Evolutionary conservation across 2,329 filamentous ascomycete species (phyloP).

Genomic region (Neonectria sp.): DNA sequence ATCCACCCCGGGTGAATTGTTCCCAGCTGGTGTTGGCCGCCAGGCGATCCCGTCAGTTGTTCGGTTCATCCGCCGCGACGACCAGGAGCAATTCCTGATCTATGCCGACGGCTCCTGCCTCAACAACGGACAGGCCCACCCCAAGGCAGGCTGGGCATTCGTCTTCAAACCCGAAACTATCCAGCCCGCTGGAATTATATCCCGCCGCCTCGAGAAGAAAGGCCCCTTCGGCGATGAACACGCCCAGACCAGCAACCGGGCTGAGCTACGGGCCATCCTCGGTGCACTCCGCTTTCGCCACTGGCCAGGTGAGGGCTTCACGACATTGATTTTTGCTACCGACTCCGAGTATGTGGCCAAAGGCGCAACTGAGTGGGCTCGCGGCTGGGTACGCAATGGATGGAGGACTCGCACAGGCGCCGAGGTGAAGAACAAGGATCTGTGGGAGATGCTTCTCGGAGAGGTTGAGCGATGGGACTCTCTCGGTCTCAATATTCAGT

Average conservation of each 20-base stretch:
- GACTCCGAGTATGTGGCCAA: constrained; percentile 32
- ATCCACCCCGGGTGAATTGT: constrained; percentile 22
- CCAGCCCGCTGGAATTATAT: neutral
- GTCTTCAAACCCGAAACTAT: constrained; percentile 37
- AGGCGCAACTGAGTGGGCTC: constrained; percentile 28
- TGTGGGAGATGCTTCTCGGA: constrained; percentile 65
- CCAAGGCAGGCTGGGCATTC: constrained; percentile 59
- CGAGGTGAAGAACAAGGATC: constrained; percentile 64
- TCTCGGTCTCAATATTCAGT: constrained; percentile 54
- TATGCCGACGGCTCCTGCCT: constrained; percentile 63
- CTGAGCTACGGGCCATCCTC: constrained; percentile 33
- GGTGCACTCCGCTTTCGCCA: constrained; percentile 18
- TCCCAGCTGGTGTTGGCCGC: constrained; percentile 1
- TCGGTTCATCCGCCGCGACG: constrained; percentile 26
- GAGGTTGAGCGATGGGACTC: constrained; percentile 53
- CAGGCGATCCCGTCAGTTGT: neutral
- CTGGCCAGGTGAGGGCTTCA: constrained; percentile 48
- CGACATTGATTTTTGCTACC: constrained; percentile 58
- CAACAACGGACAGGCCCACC: constrained; percentile 56
- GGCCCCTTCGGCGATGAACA: constrained; percentile 58
- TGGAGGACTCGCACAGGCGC: constrained; percentile 57
- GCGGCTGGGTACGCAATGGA: constrained; percentile 50
- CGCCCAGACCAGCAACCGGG: constrained; percentile 62
- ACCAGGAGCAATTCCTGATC: constrained; percentile 51
- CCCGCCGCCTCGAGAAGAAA: constrained; percentile 57